Percentiles rank a stretch among this genome's conserved stretches.
phyloP scores from a whole-genome alignment of 2,329 filamentous ascomycete species.

The Diaporthe sp. region DNA sequence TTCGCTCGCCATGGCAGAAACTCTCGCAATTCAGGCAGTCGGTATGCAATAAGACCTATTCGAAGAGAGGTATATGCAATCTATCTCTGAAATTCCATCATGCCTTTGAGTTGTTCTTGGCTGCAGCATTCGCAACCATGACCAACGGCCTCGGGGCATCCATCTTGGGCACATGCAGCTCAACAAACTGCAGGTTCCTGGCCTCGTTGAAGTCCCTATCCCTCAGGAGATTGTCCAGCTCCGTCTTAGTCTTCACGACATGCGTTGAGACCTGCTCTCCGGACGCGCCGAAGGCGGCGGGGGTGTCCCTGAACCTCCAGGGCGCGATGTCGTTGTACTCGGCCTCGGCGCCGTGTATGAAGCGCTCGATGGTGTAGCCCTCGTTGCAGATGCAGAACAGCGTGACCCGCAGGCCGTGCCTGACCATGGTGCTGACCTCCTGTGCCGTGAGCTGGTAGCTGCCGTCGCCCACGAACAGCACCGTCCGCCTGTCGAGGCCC shows the following conservation, averaged over 20 bases:
- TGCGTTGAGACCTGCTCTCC: constrained; percentile 72
- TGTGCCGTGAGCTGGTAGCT: constrained; percentile 88
- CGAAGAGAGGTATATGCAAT: neutral
- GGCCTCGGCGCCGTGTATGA: constrained; percentile 86
- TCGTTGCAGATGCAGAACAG: constrained; percentile 92
- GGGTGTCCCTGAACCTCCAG: constrained; percentile 81
- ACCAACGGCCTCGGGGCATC: constrained; percentile 81
- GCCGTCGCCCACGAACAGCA: constrained; percentile 91
- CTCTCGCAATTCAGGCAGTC: too few species aligned
- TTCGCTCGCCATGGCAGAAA: neutral
- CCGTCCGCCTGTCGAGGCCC: constrained; percentile 72
- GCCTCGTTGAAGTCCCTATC: constrained; percentile 74
- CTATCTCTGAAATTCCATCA: constrained; percentile 39
- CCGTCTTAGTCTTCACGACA: constrained; percentile 76
- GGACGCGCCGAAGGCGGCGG: constrained; percentile 75
- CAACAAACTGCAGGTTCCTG: constrained; percentile 77
- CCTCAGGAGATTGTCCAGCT: constrained; percentile 75
- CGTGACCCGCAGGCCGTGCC: constrained; percentile 80
- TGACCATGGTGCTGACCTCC: constrained; percentile 87
- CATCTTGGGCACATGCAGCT: constrained; percentile 83
- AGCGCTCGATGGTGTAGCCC: constrained; percentile 90
- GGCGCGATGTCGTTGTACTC: constrained; percentile 83
- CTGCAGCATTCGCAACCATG: constrained; percentile 78
- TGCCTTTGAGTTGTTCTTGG: constrained; percentile 72
- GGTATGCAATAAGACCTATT: too few species aligned